Conservation (phyloP, 768 basidiomycete genomes). For the Panaeolus papilionaceus region DNA sequence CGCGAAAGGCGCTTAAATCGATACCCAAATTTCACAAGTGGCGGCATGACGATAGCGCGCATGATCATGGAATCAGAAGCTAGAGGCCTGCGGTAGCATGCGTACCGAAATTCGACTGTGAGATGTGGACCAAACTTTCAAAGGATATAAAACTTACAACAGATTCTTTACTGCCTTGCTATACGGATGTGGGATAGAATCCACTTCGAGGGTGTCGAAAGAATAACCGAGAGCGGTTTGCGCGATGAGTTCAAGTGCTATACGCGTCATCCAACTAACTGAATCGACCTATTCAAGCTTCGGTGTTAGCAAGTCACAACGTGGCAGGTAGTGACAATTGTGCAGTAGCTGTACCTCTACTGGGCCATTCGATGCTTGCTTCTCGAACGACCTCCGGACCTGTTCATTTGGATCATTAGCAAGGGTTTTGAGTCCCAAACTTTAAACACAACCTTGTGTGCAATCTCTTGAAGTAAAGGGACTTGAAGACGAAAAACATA, state of each 20-base stretch:
- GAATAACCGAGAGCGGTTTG: conserved; percentile 38
- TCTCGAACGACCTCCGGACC: conserved; percentile 31
- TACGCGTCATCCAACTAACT: conserved; percentile 35
- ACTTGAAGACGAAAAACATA: conserved; percentile 25
- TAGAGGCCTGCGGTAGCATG: conserved; percentile 21
- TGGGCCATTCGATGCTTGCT: conserved; percentile 31
- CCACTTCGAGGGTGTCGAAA: conserved; percentile 36
- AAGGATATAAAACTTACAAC: conserved; percentile 24
- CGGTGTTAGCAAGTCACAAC: too few species aligned
- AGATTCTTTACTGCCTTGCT: conserved; percentile 33
- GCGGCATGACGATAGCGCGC: conserved; percentile 25
- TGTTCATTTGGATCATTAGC: conserved; percentile 18
- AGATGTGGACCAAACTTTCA: too few species aligned
- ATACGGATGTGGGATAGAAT: conserved; percentile 33
- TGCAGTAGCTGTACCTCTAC: conserved; percentile 29
- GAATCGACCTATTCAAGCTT: conserved; percentile 31
- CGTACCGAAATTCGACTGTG: too few species aligned
- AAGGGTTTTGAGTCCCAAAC: conserved; percentile 1
- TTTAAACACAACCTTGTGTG: conserved; percentile 31
- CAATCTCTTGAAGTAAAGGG: conserved; percentile 40
- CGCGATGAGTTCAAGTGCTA: conserved; percentile 37
- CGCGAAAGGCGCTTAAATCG: conserved; percentile 36
- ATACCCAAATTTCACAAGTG: conserved; percentile 26
- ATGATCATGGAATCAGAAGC: conserved; percentile 22
- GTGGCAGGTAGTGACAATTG: neutral